Evolutionary conservation across 2,329 filamentous ascomycete genomes (phyloP), one percentile per base, ranked within the genome.

Genomic region (Elsinoe australis): DNA sequence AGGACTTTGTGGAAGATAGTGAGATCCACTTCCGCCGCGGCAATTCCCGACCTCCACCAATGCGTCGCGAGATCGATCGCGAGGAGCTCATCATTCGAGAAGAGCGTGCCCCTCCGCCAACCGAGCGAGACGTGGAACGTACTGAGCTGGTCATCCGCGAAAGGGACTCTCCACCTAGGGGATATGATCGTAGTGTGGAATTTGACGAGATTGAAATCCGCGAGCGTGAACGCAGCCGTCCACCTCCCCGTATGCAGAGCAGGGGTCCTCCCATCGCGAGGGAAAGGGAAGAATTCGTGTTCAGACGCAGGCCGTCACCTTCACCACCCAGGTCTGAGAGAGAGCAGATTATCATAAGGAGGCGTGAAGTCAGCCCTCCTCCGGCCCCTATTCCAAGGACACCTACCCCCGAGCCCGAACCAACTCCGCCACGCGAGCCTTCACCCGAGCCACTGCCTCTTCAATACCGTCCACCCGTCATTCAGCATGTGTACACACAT

Each of bases 401-500:
- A 35, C 61, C 59, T 50, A 19, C 57, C 53, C 41, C 54, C 1
- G 50, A 52, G 24, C 49, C 42, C 8, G 38, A 42, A 7, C 58
- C 59, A 33, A 49, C 50, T 14, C 50, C 50, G 5, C 73, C 73
- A 8, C 71, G 70, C 12, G 63, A 73, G 15, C 71, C 74, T 3
- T 74, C 76, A 15, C 77, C 78, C 41, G 64, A 67, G 39, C 67
- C 69, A 6, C 61, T 64, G 21, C 69, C 70, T 34, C 67, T 68
- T 38, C 73, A 29, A 29, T 75, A 35, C 80, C 79, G 82, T 15
- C 87, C 87, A 26, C 84, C 83, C 1, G 87, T 94, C 56, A 85
- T 90, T 65, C 80, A 90, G 59, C 86, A 95, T 61, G 81, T 94
- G 51, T 89, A 94, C 55, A 94, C 87, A 0, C 86, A 92, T 66